These are phyloP conservation scores for Candida buenavistaensis DNA, from an alignment of 1,139 yeast genomes.

Conservation along the genomic window DNA sequence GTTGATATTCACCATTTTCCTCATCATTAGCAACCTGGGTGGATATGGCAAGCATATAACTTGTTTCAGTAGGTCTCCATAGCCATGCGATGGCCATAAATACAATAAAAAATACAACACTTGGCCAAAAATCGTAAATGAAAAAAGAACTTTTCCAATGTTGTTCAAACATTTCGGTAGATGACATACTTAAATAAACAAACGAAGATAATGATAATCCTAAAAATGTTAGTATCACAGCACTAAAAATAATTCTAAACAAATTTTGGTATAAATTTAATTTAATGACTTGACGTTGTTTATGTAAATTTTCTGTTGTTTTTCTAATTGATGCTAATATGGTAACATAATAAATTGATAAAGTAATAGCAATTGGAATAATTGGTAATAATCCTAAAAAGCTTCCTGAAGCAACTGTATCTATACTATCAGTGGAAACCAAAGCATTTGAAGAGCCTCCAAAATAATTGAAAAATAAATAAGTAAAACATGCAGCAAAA, in stretches of 20 bases:
- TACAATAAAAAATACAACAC: conserved; percentile 80
- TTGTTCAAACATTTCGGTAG: conserved; percentile 75
- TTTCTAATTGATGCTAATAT: conserved; percentile 70
- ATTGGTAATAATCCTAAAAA: conserved; percentile 44
- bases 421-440: conserved; percentile 20
- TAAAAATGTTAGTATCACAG: conserved; percentile 49
- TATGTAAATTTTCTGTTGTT: conserved; percentile 71
- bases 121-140: conserved; percentile 92
- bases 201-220: conserved; percentile 75
- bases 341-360: conserved; percentile 72
- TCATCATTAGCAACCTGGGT: conserved; percentile 84
- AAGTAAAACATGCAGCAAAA: conserved; percentile 66
- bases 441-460: conserved; percentile 43
- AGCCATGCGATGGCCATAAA: conserved; percentile 84
- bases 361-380: conserved; percentile 69
- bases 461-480: conserved; percentile 67
- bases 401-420: conserved; percentile 22
- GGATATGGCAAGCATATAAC: conserved; percentile 91
- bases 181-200: conserved; percentile 70
- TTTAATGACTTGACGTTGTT: conserved; percentile 91
- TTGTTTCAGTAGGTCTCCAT: conserved; percentile 98
- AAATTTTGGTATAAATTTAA: conserved; percentile 80
- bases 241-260: conserved; percentile 70
- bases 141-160: conserved; percentile 94
- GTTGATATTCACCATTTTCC: conserved; percentile 22